Evolutionary conservation across 176 grass and related monocot species (phyloP).

Genomic region (Phoenix dactylifera): DNA sequence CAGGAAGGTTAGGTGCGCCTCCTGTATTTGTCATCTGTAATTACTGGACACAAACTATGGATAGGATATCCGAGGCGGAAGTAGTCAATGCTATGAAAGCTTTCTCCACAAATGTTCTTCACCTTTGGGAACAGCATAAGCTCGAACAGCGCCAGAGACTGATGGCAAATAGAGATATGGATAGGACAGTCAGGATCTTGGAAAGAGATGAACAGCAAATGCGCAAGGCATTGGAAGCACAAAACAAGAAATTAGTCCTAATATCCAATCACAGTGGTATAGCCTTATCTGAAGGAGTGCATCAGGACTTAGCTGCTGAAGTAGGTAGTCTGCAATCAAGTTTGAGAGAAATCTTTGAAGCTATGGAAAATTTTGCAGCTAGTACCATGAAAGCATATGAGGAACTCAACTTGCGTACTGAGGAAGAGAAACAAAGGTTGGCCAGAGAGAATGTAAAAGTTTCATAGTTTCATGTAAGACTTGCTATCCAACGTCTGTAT

Average conservation of each 20-base stretch:
- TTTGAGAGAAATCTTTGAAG: slow-evolving; percentile 65
- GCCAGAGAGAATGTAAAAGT: slow-evolving; percentile 14
- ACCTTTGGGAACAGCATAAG: slow-evolving; percentile 57
- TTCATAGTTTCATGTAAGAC: slow-evolving; percentile 1
- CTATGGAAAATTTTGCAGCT: slow-evolving; percentile 62
- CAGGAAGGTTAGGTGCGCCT: slow-evolving; percentile 75
- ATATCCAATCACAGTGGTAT: slow-evolving; percentile 39
- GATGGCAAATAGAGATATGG: slow-evolving; percentile 75
- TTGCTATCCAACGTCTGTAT: no score
- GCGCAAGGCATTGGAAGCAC: slow-evolving; percentile 66
- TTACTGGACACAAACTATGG: slow-evolving; percentile 54
- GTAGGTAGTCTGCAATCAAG: slow-evolving; percentile 46
- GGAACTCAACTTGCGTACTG: slow-evolving; percentile 33
- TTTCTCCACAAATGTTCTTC: slow-evolving; percentile 45
- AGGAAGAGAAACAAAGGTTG: slow-evolving; percentile 71
- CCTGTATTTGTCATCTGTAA: slow-evolving; percentile 84
- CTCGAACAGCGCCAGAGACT: slow-evolving; percentile 60
- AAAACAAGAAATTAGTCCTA: slow-evolving; percentile 61
- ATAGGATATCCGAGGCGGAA: slow-evolving; percentile 52
- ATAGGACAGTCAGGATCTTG: slow-evolving; percentile 52
- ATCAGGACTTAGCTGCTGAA: slow-evolving; percentile 30
- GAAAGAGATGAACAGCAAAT: slow-evolving; percentile 72
- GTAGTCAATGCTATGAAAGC: slow-evolving; percentile 54
- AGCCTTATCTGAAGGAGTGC: slow-evolving; percentile 33
- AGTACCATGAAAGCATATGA: slow-evolving; percentile 49